Percentiles rank a stretch among this genome's conserved stretches.
Conservation (phyloP, 1,284 basidiomycete species). For the Mycena sp. region DNA sequence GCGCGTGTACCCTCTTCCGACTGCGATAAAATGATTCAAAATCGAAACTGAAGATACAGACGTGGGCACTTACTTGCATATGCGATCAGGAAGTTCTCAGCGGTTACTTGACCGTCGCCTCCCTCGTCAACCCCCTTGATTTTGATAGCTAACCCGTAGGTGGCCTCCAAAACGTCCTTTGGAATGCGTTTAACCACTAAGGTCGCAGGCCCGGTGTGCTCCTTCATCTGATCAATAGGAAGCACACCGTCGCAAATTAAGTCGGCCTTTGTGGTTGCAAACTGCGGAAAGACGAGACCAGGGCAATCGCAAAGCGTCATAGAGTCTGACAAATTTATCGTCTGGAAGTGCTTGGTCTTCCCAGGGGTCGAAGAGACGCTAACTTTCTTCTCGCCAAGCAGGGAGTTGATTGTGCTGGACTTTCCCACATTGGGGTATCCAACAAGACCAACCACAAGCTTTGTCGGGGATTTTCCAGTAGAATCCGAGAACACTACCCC, state of each 20-base stretch:
- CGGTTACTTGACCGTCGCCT: slow-evolving; percentile 82
- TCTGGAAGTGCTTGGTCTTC: slow-evolving; percentile 99
- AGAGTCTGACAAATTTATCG: slow-evolving; percentile 89
- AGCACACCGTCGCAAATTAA: slow-evolving; percentile 97
- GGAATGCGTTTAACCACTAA: slow-evolving; percentile 88
- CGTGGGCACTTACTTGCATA: slow-evolving; percentile 85
- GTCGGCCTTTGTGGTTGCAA: slow-evolving; percentile 95
- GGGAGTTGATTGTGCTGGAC: slow-evolving; percentile 95
- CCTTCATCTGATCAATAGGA: slow-evolving; percentile 97
- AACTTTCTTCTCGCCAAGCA: slow-evolving; percentile 96
- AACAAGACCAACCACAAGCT: slow-evolving; percentile 92
- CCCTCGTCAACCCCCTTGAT: slow-evolving; percentile 83
- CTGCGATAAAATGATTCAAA: slow-evolving; percentile 53
- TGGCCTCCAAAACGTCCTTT: slow-evolving; percentile 87
- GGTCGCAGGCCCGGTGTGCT: slow-evolving; percentile 89
- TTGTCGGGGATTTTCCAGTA: slow-evolving; percentile 70
- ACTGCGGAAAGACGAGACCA: slow-evolving; percentile 98
- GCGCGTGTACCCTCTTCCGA: slow-evolving; percentile 93
- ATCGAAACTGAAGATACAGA: slow-evolving; percentile 11
- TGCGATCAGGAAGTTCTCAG: slow-evolving; percentile 87
- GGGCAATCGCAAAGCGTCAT: slow-evolving; percentile 99
- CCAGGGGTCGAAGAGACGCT: slow-evolving; percentile 97
- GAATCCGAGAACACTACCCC: slow-evolving; percentile 72
- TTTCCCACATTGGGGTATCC: slow-evolving; percentile 99
- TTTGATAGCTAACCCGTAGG: slow-evolving; percentile 89